These are phyloP conservation scores for Alternaria conjuncta DNA, from an alignment of 2,329 filamentous ascomycete genomes.

Conservation along the genomic window DNA sequence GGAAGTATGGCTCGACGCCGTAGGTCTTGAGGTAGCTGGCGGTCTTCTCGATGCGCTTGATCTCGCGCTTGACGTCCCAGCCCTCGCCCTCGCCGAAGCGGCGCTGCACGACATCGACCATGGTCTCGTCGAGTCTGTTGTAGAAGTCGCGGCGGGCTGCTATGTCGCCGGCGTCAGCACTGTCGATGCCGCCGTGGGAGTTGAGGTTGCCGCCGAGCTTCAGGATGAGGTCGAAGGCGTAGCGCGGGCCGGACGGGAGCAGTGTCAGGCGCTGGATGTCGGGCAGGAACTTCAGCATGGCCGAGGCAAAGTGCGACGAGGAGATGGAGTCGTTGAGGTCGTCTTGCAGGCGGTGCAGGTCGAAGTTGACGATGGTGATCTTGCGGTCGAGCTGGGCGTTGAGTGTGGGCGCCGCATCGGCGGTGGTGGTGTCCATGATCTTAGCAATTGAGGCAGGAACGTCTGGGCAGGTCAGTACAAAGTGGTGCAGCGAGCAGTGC, in stretches of 20 bases:
- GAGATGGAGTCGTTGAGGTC: constrained; percentile 62
- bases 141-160: constrained; percentile 59
- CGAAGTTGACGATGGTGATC: constrained; percentile 64
- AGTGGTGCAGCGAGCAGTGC: neutral
- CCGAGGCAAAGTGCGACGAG: constrained; percentile 59
- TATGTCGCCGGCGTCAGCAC: constrained; percentile 56
- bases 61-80: constrained; percentile 59
- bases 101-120: constrained; percentile 60
- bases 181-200: constrained; percentile 60
- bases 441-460: constrained; percentile 60
- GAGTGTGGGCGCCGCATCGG: constrained; percentile 58
- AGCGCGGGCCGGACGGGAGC: constrained; percentile 56
- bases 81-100: constrained; percentile 60
- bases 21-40: constrained; percentile 59
- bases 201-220: constrained; percentile 64
- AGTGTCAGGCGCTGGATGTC: constrained; percentile 59
- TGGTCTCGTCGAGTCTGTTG: constrained; percentile 55
- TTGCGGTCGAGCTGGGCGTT: constrained; percentile 65
- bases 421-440: constrained; percentile 59
- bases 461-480: constrained; percentile 47
- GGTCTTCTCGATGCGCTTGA: constrained; percentile 64
- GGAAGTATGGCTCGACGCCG: constrained; percentile 62
- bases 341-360: constrained; percentile 62
- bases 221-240: constrained; percentile 61
- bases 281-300: constrained; percentile 62